phyloP scores from a whole-genome alignment of 2,329 filamentous ascomycete species.

The Reticulascus tulasneorum region DNA sequence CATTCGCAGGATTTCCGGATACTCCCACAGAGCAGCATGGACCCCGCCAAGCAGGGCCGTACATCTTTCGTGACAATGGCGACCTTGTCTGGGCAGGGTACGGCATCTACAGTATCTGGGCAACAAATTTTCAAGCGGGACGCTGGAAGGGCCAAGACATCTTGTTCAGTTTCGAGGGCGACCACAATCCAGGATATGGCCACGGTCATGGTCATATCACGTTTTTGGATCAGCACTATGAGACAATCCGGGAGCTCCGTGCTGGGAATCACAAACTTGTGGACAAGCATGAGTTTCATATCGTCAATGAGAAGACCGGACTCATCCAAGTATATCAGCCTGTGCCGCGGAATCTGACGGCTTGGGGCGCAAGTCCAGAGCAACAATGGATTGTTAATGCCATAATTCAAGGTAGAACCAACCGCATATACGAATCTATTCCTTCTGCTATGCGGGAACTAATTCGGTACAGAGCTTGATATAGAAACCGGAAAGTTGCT shows the following conservation, averaged over 20 bases:
- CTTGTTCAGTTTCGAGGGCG: constrained; percentile 50
- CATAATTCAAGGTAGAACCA: constrained; percentile 44
- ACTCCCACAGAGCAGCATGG: constrained; percentile 37
- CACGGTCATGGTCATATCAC: constrained; percentile 52
- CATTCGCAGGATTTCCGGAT: constrained; percentile 31
- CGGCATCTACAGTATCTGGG: constrained; percentile 47
- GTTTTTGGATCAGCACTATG: constrained; percentile 50
- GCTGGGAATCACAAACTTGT: constrained; percentile 47
- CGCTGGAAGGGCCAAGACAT: constrained; percentile 48
- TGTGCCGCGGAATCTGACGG: constrained; percentile 37
- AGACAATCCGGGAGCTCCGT: constrained; percentile 48
- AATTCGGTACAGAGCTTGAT: constrained; percentile 42
- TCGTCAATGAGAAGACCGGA: constrained; percentile 48
- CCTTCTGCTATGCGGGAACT: too few relatives aligned
- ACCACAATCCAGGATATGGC: constrained; percentile 46
- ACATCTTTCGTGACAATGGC: constrained; percentile 51
- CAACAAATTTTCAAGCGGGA: constrained; percentile 48
- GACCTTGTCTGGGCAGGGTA: constrained; percentile 56
- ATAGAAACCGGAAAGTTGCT: constrained; percentile 43
- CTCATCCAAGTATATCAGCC: constrained; percentile 52
- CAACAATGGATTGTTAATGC: constrained; percentile 55
- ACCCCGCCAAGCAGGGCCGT: constrained; percentile 48
- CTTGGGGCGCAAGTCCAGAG: constrained; percentile 40
- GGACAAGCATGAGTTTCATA: constrained; percentile 53
- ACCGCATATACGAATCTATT: fast-evolving